Base-by-base conservation (phyloP, 169 alveolate species). In the Plasmodium inui region DNA sequence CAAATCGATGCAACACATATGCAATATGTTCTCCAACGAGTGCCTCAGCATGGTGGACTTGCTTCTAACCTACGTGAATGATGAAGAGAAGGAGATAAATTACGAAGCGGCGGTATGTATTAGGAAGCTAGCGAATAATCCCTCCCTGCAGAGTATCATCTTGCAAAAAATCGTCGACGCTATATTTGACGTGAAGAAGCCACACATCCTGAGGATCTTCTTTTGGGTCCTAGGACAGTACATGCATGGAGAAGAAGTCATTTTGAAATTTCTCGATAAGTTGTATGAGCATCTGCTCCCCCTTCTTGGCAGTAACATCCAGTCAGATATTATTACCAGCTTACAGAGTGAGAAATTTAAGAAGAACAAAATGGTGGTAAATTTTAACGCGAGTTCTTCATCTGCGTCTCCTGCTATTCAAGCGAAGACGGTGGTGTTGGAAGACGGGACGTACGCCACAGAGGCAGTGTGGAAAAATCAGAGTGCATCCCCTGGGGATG, bases 391-490 rank as follows among this genome's bases (percentile, higher is more conserved):
- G n/a, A 14, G 37, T 19, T 37, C 34, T 19, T 73, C 89, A 17
- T 39, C 50, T 41, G 79, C 53, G 1, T 26, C 22, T 19, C 67
- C 89, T 7, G 32, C 50, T 41, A 74, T 79, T n/a, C 86, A 95
- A 39, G 82, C 97, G 5, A 98, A 96, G 84, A 98, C 99, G n/a
- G 98, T 98, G 3, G 97, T 98, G n/a, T 92, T 98, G 82, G 98
- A 98, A 12, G 99, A 99, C 96, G 99, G 99, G 10, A 98, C 99
- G 32, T 98, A 98, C 95, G 99, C 99, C 6, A 97, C 99, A 3
- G 98, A 98, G 80, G 97, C 98, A 2, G 84, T 96, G 14, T 84
- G 32, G 41, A 88, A 86, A 71, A 74, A 41, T 9, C 76, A 74
- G 4, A 95, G 26, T 14, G 22, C 57, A 4, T 50, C 37, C 8